Evolutionary conservation across 805 yeast genomes (phyloP), one percentile per base, ranked within the genome.

Genomic region (Myxozyma vanderwaltii): DNA sequence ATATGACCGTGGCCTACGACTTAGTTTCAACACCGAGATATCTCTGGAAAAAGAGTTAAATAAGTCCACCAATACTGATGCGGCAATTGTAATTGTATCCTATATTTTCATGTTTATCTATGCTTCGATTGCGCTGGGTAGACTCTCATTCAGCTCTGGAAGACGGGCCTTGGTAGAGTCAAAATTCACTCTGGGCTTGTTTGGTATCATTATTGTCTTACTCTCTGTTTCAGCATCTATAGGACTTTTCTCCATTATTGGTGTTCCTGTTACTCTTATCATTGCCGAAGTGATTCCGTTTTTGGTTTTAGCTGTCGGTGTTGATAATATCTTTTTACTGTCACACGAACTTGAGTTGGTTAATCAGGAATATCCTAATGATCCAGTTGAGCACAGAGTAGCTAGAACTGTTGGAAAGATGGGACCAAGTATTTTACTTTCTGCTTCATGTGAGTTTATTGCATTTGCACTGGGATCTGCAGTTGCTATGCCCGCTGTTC

Each of bases 281-380:
- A 90, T 92, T 58, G 97, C 98, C 1, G 98, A 94, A 71, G 99
- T 92, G 4, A 92, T 92, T 35, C 98, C 98, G 8, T 92, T 92
- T 70, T 76, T 92, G 68, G 88, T 92, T 13, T 77, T 92, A 58
- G 99, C 99, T 0, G 86, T 92, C 56, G 99, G 99, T n/a, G 90
- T 92, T 27, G 99, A 92, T 74, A 92, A 92, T 71, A 88, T 92
- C 26, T 94, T 91, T 69, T 76, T 92, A 64, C 82, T 92, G 21
- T 86, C 90, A 0, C 91, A 91, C 70, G 96, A 91, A 68, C 76
- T 89, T 49, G 82, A 84, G 44, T 74, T 78, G 19, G 80, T 85
- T 29, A 81, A 81, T 48, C 79, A 74, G 12, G 65, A 79, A 1
- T 71, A 75, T 47, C 81, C 83, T 0, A 75, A 74, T 50, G 79